Base-by-base conservation (phyloP, 176 grass and related monocot genomes). In the Zoysia japonica region DNA sequence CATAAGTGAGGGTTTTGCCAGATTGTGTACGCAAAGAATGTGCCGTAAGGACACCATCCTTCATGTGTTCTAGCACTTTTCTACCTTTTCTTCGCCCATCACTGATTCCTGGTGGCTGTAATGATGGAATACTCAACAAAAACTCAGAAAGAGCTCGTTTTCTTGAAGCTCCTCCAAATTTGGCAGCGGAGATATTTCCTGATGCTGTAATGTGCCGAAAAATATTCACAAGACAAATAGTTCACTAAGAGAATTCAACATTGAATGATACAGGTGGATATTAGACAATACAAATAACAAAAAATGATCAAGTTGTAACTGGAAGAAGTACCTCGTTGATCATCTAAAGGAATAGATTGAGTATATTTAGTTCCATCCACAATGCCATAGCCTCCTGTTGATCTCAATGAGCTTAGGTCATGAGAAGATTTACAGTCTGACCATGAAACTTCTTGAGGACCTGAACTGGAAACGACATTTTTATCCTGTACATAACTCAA, bases 61-160 rank as follows among this genome's bases (percentile, higher is more conserved):
- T 75, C 56, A 68, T 62, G 74, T 52, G 40, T 85, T 88, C 85
- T 47, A 64, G 78, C 67, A 79, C 6, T 75, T 91, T 93, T 75
- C 79, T 87, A 79, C 65, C 76, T 70, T 97, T 97, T 55, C 47
- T 68, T 65, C 44, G 87, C 68, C 57, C 56, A 56, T 79, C 71
- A 43, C 66, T 78, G 47, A 77, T 74, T 91, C 82, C 74, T 65
- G 82, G 51, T 75, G 28, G 79, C 63, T 84, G 72, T 62, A 86
- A 79, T 61, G 85, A 90, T 61, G 87, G 85, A 67, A 93, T 83
- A 87, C 80, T 76, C 8, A 15, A 44, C 61, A 97, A 76, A 50
- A 88, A 71, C 17, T 93, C 91, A 14, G 83, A 83, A 80, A 93
- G 61, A 78, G 82, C 79, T 60, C 82, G 83, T 78, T 97, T 97